Percentiles rank a stretch among this genome's conserved stretches.
These are phyloP conservation scores for Adansonia gregorii DNA, from an alignment of 441 rosid species.

Conservation along the genomic window DNA sequence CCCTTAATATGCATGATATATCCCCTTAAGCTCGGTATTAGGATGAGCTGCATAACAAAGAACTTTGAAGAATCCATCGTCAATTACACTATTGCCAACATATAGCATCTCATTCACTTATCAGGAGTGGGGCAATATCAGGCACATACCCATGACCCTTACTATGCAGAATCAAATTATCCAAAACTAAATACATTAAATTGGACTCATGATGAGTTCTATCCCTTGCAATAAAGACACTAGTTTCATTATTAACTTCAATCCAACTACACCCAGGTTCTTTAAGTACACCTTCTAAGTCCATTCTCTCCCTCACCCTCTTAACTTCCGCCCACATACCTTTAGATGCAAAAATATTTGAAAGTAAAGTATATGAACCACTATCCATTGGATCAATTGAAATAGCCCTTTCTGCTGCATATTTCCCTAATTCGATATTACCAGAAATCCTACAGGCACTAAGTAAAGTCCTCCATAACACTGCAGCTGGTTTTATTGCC, in stretches of 20 bases:
- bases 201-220: constrained; percentile 40
- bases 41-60: background rate
- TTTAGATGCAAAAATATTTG: constrained; percentile 61
- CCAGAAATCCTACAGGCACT: constrained; percentile 54
- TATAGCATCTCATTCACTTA: constrained; percentile 27
- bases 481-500: constrained; percentile 53
- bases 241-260: constrained; percentile 41
- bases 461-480: constrained; percentile 72
- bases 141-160: constrained; percentile 39
- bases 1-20: constrained; percentile 44
- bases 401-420: constrained; percentile 75
- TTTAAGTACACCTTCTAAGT: constrained; percentile 54
- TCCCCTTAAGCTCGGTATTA: background rate
- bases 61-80: background rate
- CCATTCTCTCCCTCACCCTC: constrained; percentile 68
- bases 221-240: constrained; percentile 62
- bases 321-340: constrained; percentile 78
- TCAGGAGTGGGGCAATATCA: constrained; percentile 23
- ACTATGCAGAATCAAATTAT: constrained; percentile 52
- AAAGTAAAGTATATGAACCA: constrained; percentile 62
- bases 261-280: constrained; percentile 81
- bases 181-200: constrained; percentile 44
- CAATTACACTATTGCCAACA: background rate
- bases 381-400: constrained; percentile 61
- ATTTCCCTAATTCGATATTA: constrained; percentile 55